Percentiles rank a stretch among this genome's conserved stretches.
Conservation (phyloP, 148 eudicot genomes). For the Rhododendron simsii region DNA sequence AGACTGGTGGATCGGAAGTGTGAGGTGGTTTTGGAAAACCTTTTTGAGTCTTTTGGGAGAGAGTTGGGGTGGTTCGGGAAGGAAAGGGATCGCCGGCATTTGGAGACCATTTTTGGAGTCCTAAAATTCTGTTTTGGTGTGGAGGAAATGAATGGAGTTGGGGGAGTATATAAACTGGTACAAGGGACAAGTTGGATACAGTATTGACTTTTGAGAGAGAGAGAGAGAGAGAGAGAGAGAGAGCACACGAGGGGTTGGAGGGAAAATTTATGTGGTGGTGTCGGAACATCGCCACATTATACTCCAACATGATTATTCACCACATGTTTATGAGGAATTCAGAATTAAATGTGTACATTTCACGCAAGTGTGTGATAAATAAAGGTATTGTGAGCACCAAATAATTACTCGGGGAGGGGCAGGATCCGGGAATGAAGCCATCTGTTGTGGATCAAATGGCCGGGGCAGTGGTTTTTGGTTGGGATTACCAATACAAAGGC, state of each 20-base stretch:
- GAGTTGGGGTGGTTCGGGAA: conserved; percentile 52
- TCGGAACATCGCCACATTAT: no score
- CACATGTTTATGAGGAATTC: no score
- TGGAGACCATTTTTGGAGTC: conserved; percentile 42
- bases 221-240: not conserved
- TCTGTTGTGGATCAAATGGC: conserved; percentile 7
- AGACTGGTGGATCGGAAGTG: conserved; percentile 81
- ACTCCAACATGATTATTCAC: no score
- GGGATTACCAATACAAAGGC: not conserved
- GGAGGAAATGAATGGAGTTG: not conserved
- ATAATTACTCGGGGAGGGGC: not conserved
- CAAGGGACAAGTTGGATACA: not conserved
- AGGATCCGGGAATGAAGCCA: conserved; percentile 24
- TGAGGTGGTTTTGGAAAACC: conserved; percentile 6
- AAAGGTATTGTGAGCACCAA: not conserved
- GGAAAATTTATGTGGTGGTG: not conserved
- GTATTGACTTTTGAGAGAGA: not conserved
- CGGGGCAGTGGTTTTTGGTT: not conserved
- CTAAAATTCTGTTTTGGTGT: not conserved
- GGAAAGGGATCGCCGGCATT: conserved; percentile 71
- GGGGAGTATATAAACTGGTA: conserved; percentile 12
- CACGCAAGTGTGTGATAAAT: no score
- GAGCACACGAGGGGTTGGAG: conserved; percentile 3
- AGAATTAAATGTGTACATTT: no score
- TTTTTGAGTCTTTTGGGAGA: conserved; percentile 17